Conservation (phyloP, 805 yeast species). For the Wickerhamomyces ciferrii region DNA sequence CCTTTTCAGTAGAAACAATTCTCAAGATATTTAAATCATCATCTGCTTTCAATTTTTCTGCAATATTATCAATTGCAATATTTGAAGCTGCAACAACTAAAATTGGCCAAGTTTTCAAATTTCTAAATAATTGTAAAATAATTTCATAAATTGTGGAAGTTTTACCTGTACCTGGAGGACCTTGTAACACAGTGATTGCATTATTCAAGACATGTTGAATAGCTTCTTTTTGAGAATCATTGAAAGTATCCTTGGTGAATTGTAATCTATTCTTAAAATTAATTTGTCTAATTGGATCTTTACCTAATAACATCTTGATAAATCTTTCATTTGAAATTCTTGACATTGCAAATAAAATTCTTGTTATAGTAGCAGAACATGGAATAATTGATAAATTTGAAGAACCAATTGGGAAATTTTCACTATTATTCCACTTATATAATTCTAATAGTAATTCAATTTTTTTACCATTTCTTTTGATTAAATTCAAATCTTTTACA, state of each 20-base stretch:
- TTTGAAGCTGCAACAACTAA: constrained; percentile 73
- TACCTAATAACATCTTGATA: constrained; percentile 48
- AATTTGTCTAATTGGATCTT: constrained; percentile 49
- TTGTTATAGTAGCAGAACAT: constrained; percentile 54
- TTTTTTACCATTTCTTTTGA: constrained; percentile 22
- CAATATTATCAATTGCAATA: constrained; percentile 72
- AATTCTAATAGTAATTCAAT: constrained; percentile 44
- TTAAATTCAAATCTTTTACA: constrained; percentile 38
- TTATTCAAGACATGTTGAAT: constrained; percentile 42
- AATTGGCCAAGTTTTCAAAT: constrained; percentile 54
- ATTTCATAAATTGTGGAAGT: constrained; percentile 68
- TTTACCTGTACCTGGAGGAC: constrained; percentile 83
- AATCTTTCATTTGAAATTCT: constrained; percentile 48
- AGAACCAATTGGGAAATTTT: constrained; percentile 40
- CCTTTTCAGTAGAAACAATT: constrained; percentile 56
- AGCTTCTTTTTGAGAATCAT: constrained; percentile 55
- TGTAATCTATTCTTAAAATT: constrained; percentile 49
- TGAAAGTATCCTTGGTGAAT: constrained; percentile 43
- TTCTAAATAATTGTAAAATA: constrained; percentile 47
- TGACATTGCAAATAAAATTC: constrained; percentile 65
- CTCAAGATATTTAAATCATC: constrained; percentile 45
- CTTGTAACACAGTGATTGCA: constrained; percentile 56
- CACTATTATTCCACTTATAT: constrained; percentile 52
- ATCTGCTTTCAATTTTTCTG: constrained; percentile 56
- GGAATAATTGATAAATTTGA: constrained; percentile 44